Conservation (phyloP, 192 early-diverging fungal species). For the Glomus cerebriforme region DNA sequence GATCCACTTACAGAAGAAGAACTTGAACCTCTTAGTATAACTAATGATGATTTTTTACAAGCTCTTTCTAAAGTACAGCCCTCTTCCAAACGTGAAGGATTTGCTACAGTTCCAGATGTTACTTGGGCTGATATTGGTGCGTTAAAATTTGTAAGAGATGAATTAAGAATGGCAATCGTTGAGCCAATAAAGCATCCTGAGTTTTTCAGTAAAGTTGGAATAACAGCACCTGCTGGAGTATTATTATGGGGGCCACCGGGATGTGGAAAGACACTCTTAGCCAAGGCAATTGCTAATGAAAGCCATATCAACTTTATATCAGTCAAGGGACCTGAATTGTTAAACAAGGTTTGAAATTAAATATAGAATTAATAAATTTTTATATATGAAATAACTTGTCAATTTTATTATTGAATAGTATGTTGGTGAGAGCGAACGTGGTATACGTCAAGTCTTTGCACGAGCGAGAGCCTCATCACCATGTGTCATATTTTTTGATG, state of each 20-base stretch:
- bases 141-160: constrained; percentile 79
- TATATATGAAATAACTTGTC: neutral
- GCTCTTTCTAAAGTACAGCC: constrained; percentile 93
- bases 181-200: constrained; percentile 94
- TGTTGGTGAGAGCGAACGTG: constrained; percentile 97
- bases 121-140: constrained; percentile 98
- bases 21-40: constrained; percentile 82
- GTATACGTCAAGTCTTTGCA: constrained; percentile 92
- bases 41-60: constrained; percentile 79
- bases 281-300: constrained; percentile 98
- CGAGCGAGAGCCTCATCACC: constrained; percentile 90
- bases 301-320: constrained; percentile 97
- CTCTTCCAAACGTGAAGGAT: constrained; percentile 96
- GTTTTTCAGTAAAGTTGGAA: constrained; percentile 85
- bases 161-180: constrained; percentile 92
- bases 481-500: constrained; percentile 98
- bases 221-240: constrained; percentile 89
- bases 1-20: constrained; percentile 77
- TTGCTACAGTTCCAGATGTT: constrained; percentile 96
- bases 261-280: constrained; percentile 96
- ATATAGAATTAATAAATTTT: neutral
- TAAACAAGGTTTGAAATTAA: constrained; percentile 80
- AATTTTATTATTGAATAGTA: constrained; percentile 54
- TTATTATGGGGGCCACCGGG: constrained; percentile 97
- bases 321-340: constrained; percentile 95